These are phyloP conservation scores for Symbiotaphrina buchneri DNA, from an alignment of 495 filamentous ascomycete species.

Conservation along the genomic window DNA sequence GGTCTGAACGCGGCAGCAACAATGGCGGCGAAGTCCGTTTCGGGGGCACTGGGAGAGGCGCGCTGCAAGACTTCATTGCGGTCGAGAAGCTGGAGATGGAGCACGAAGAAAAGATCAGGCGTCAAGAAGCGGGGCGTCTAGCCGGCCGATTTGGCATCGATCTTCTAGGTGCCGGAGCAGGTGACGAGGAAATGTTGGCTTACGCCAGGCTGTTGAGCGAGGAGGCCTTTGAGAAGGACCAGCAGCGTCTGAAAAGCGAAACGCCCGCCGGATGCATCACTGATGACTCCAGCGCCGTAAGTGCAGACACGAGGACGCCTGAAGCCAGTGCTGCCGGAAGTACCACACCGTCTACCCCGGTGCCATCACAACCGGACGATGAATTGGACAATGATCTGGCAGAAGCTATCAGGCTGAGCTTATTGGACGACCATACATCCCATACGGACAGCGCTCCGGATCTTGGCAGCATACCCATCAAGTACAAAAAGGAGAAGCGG, in stretches of 20 bases:
- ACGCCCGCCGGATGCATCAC: slow-evolving; percentile 7
- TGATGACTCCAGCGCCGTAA: slow-evolving; percentile 8
- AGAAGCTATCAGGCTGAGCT: slow-evolving; percentile 11
- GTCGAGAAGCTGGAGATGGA: slow-evolving; percentile 62
- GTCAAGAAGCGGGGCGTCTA: slow-evolving; percentile 38
- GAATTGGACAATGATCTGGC: slow-evolving; percentile 35
- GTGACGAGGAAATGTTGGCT: slow-evolving; percentile 69
- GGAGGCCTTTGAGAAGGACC: slow-evolving; percentile 43
- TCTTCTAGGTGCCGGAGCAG: slow-evolving; percentile 43
- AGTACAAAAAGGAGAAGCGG: slow-evolving; percentile 19
- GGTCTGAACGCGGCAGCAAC: slow-evolving; percentile 34
- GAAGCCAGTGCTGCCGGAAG: slow-evolving; percentile 20
- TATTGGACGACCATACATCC: slow-evolving; percentile 12
- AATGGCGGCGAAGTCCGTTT: slow-evolving; percentile 27
- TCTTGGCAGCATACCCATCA: slow-evolving; percentile 29
- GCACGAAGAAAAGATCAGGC: slow-evolving; percentile 40
- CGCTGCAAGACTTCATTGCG: slow-evolving; percentile 54
- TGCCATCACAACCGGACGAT: slow-evolving; percentile 17
- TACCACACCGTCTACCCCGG: slow-evolving; percentile 9
- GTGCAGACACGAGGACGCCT: slow-evolving; percentile 22
- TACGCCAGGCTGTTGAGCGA: slow-evolving; percentile 80
- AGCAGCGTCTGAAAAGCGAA: slow-evolving; percentile 31
- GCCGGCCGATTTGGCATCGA: slow-evolving; percentile 65
- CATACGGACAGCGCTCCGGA: slow-evolving; percentile 11
- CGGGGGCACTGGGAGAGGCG: slow-evolving; percentile 34